Conservation (phyloP, 768 basidiomycete genomes). For the Daedaleopsis nitida region DNA sequence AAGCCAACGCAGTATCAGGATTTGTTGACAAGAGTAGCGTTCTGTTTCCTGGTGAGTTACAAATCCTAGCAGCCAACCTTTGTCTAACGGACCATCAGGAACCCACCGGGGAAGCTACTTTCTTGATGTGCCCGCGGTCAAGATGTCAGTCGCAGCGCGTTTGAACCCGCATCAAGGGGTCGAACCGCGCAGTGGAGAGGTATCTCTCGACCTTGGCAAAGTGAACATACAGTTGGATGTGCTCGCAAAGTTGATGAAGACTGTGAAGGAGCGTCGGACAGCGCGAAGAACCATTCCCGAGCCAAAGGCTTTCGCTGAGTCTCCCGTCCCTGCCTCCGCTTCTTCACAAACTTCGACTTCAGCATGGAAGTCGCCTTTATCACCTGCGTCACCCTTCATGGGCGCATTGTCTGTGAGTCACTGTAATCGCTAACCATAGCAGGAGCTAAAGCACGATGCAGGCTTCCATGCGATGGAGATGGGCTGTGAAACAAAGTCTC, state of each 20-base stretch:
- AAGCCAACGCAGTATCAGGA: conserved; percentile 49
- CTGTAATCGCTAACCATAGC: neutral
- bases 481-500: conserved; percentile 39
- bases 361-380: conserved; percentile 25
- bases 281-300: neutral
- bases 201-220: conserved; percentile 46
- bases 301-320: neutral
- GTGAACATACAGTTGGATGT: conserved; percentile 51
- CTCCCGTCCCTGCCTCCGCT: neutral
- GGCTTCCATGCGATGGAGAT: conserved; percentile 51
- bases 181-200: conserved; percentile 54
- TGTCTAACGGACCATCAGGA: neutral
- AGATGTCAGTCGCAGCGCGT: conserved; percentile 48
- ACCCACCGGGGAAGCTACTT: conserved; percentile 32
- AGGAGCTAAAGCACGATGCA: conserved; percentile 21
- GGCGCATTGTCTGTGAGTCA: conserved; percentile 39
- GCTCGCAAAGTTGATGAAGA: conserved; percentile 31
- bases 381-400: conserved; percentile 27
- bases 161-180: conserved; percentile 64
- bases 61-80: neutral
- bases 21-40: conserved; percentile 8
- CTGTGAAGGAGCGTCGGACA: conserved; percentile 5
- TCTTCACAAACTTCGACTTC: neutral
- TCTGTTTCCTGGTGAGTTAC: conserved; percentile 11
- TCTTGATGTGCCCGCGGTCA: conserved; percentile 49